phyloP scores from a whole-genome alignment of 1,284 basidiomycete genomes.

The Thecaphora frezii region DNA sequence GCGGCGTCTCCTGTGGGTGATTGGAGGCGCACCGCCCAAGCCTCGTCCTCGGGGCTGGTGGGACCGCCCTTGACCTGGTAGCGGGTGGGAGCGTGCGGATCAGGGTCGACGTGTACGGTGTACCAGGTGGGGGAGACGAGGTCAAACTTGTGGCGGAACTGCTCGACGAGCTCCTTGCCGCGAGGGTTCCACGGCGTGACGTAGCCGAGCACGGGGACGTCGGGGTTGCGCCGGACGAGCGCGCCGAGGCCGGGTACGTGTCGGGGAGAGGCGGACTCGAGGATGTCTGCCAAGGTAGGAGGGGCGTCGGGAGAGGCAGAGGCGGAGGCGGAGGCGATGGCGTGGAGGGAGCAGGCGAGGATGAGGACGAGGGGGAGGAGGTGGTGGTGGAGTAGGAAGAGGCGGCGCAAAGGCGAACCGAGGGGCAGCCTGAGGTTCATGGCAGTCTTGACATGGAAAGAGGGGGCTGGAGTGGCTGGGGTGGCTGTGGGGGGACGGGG shows the following conservation, averaged over 20 bases:
- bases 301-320: too few species aligned
- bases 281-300: too few species aligned
- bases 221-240: constrained; percentile 1
- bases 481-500: too few species aligned
- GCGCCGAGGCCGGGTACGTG: constrained; percentile 1
- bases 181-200: constrained; percentile 41
- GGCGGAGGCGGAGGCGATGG: too few species aligned
- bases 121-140: constrained; percentile 43
- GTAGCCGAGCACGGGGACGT: constrained; percentile 23
- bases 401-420: too few species aligned
- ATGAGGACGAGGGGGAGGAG: too few species aligned
- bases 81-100: constrained; percentile 2
- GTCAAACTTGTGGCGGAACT: constrained; percentile 25
- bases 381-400: too few species aligned
- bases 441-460: too few species aligned
- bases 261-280: not conserved
- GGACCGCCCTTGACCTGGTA: constrained; percentile 34
- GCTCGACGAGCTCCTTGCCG: constrained; percentile 16
- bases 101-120: constrained; percentile 17
- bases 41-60: constrained; percentile 5
- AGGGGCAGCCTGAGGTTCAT: too few species aligned
- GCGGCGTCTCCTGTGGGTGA: not conserved
- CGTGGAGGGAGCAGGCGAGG: too few species aligned
- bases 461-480: too few species aligned
- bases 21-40: constrained; percentile 16